Percentiles rank a stretch among this genome's conserved stretches.
Evolutionary conservation across 2,329 filamentous ascomycete genomes (phyloP).

Genomic region (Bipolaris victoriae): DNA sequence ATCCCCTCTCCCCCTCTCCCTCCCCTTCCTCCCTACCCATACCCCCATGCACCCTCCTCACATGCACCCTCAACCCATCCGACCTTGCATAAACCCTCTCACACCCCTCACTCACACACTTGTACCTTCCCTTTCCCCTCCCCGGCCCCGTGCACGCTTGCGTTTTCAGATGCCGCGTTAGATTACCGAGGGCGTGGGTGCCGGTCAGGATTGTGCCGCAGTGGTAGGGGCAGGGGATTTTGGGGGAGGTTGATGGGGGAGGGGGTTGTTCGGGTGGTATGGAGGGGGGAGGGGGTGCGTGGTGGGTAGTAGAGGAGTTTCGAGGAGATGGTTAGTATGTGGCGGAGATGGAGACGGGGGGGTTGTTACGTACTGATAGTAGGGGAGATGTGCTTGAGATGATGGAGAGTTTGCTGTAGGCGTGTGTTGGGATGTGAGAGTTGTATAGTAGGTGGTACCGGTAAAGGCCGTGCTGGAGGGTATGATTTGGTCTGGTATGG

Average conservation of each 20-base stretch:
- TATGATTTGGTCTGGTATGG: no score
- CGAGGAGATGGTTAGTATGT: no score
- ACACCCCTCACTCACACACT: slow-evolving; percentile 29
- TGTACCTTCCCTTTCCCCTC: neutral
- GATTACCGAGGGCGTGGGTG: slow-evolving; percentile 36
- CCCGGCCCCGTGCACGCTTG: slow-evolving; percentile 22
- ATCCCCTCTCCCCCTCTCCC: neutral
- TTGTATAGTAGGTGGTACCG: no score
- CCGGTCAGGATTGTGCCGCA: slow-evolving; percentile 34
- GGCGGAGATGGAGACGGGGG: no score
- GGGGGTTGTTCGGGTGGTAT: neutral
- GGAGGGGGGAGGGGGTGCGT: neutral
- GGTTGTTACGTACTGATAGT: no score
- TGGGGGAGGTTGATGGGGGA: neutral
- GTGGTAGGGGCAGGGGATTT: slow-evolving; percentile 27
- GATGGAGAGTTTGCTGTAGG: no score
- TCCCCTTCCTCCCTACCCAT: neutral
- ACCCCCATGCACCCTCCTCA: slow-evolving; percentile 21
- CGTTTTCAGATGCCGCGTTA: slow-evolving; percentile 38
- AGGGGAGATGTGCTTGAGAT: no score
- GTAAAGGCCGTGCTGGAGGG: no score
- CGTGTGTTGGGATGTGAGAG: no score
- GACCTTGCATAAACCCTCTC: slow-evolving; percentile 33
- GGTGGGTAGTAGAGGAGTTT: neutral
- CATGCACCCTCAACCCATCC: slow-evolving; percentile 31